phyloP scores from a whole-genome alignment of 2,329 filamentous ascomycete genomes.

The Ophiostoma triangulosporum region DNA sequence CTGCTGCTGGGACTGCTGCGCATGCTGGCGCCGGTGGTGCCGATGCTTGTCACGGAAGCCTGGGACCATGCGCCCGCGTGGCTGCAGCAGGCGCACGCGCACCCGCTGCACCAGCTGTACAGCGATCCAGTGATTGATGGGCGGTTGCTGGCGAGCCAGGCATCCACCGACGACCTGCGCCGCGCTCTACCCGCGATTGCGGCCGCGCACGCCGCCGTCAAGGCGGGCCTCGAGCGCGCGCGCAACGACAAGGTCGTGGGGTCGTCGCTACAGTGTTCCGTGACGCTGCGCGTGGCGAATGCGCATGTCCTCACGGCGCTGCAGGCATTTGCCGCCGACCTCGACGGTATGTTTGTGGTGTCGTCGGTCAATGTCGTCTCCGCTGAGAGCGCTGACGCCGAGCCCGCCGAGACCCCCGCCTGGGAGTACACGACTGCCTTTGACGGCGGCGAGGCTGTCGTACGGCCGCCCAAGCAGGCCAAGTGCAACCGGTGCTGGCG shows the following conservation, averaged over 20 bases:
- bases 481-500: conserved; percentile 91
- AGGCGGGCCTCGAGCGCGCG: conserved; percentile 60
- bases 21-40: conserved; percentile 71
- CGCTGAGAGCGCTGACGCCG: conserved; percentile 16
- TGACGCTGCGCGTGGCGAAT: conserved; percentile 38
- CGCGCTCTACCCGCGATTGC: conserved; percentile 34
- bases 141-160: conserved; percentile 3
- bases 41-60: conserved; percentile 74
- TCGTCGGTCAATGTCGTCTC: conserved; percentile 43
- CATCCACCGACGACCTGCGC: conserved; percentile 16
- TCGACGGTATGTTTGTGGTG: conserved; percentile 55
- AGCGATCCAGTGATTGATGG: conserved; percentile 25
- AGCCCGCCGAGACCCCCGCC: conserved; percentile 16
- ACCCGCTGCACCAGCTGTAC: conserved; percentile 37
- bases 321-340: conserved; percentile 31
- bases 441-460: conserved; percentile 29
- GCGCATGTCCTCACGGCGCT: conserved; percentile 22
- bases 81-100: conserved; percentile 33
- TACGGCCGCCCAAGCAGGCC: conserved; percentile 34
- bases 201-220: conserved; percentile 51
- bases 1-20: conserved; percentile 61
- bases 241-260: conserved; percentile 60
- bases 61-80: conserved; percentile 63
- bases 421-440: conserved; percentile 32
- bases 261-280: conserved; percentile 65